Evolutionary conservation across 306 rosid species (phyloP).

Genomic region (Comarum palustre): DNA sequence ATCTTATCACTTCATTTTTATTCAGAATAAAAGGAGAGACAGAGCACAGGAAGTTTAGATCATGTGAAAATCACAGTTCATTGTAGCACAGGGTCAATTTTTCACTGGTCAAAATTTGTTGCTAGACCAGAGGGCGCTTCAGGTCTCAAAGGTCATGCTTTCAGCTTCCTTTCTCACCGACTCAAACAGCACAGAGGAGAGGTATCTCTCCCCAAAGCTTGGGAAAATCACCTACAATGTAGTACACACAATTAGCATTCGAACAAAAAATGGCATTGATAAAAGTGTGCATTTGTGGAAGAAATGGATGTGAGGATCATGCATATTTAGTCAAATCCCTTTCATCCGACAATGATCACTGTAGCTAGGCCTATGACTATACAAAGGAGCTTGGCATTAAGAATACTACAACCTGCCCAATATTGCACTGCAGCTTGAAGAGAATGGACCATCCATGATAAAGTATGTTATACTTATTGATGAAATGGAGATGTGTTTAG

Average conservation of each 20-base stretch:
- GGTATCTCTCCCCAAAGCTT: constrained; percentile 83
- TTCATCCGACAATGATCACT: neutral
- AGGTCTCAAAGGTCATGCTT: constrained; percentile 63
- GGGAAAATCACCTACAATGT: constrained; percentile 65
- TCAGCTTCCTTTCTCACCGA: constrained; percentile 60
- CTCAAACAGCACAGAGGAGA: constrained; percentile 71
- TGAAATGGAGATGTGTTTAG: neutral
- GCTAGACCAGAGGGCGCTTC: constrained; percentile 20
- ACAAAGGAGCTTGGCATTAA: neutral
- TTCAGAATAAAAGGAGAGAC: neutral
- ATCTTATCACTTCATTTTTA: neutral
- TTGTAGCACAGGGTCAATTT: neutral
- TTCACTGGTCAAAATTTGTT: constrained; percentile 1
- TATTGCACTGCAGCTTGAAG: neutral
- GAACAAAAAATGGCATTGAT: neutral
- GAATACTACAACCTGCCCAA: neutral
- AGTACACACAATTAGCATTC: neutral
- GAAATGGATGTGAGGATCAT: neutral
- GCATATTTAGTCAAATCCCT: neutral
- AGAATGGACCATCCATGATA: neutral
- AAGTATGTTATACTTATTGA: neutral
- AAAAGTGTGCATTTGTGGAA: neutral
- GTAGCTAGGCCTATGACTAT: neutral
- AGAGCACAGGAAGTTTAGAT: neutral
- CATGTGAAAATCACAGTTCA: neutral